A percentile compares a stretch with the other conserved stretches of the same genome.
Evolutionary conservation across 2,329 filamentous ascomycete genomes (phyloP).

Genomic region (Cylindrodendrum hubeiense): DNA sequence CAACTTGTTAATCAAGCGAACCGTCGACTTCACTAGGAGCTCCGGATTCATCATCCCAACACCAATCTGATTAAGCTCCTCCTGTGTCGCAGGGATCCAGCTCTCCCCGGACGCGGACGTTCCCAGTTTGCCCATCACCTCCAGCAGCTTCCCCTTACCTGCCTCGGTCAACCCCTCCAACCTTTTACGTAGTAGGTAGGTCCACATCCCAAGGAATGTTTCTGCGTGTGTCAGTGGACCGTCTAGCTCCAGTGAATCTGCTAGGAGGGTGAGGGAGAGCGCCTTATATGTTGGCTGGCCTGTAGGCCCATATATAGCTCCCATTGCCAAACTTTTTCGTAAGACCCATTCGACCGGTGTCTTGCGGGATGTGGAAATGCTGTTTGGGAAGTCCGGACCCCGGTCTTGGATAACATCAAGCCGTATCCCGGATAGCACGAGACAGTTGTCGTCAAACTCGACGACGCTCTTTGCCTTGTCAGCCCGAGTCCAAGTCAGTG

Average conservation of each 20-base stretch:
- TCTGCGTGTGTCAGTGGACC: conserved; percentile 12
- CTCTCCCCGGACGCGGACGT: background rate
- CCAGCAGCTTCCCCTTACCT: background rate
- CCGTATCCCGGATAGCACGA: conserved; percentile 10
- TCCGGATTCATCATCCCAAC: background rate
- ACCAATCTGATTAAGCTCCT: background rate
- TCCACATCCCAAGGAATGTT: conserved; percentile 13
- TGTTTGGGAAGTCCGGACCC: conserved; percentile 5
- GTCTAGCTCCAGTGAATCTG: conserved; percentile 11
- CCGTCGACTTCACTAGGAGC: background rate
- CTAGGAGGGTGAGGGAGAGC: conserved; percentile 9
- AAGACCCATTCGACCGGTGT: conserved; percentile 7
- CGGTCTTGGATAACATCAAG: conserved; percentile 7
- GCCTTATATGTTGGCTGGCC: conserved; percentile 11
- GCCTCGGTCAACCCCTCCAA: background rate
- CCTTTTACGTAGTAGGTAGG: conserved; percentile 4
- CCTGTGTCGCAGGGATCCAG: conserved; percentile 9
- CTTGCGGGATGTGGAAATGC: background rate
- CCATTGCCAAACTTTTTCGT: background rate
- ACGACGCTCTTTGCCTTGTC: background rate
- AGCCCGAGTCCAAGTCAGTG: background rate
- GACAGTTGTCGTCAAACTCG: conserved; percentile 3
- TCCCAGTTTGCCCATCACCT: background rate
- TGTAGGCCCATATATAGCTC: conserved; percentile 4
- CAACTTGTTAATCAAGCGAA: background rate